Base-by-base conservation (phyloP, 306 rosid species). In the Cucurbita ficifolia region DNA sequence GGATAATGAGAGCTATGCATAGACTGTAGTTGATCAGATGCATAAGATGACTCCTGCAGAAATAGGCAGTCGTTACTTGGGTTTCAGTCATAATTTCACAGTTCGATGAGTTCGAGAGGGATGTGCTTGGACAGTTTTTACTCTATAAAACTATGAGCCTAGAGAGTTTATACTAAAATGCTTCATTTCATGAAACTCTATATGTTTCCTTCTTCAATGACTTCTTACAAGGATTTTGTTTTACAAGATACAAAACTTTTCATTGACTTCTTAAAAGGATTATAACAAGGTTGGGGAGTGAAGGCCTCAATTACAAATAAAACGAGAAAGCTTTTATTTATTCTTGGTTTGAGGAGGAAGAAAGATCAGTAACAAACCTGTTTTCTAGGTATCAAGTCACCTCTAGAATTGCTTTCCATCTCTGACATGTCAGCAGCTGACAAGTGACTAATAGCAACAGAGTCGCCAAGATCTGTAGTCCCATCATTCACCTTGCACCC, bases 1-100 rank as follows among this genome's bases (percentile, higher is more conserved):
- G 76, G 85, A 76, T 74, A 81, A 46, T 76, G 84, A 80, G 86
- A 85, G 73, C 86, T 76, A 75, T 84, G 33, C 33, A 29, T 29
- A 29, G 33, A 29, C 33, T 29, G 89, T 75, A 74, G 67, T 50
- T 39, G 81, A 80, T 87, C 85, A 70, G 95, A 88, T 1, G 77
- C 79, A 81, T 79, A 85, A 24, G 90, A 86, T 19, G 88, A 75
- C 73, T 85, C 92, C 83, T 81, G 86, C 51, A 84, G 79, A 65
- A 84, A 75, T 76, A 59, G 78, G 57, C 42, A 73, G 13, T 76
- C 76, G 62, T 77, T 74, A n/a, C 60, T 80, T 29, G 22, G 11
- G 21, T 24, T 69, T 24, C 16, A 69, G 18, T 14, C 74, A 22
- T 48, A 49, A 48, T 40, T 21, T 69, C 8, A 24, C 7, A 29